Percentiles rank a stretch among this genome's conserved stretches.
Conservation (phyloP, 2,329 filamentous ascomycete genomes). For the Penicillium oxalicum region DNA sequence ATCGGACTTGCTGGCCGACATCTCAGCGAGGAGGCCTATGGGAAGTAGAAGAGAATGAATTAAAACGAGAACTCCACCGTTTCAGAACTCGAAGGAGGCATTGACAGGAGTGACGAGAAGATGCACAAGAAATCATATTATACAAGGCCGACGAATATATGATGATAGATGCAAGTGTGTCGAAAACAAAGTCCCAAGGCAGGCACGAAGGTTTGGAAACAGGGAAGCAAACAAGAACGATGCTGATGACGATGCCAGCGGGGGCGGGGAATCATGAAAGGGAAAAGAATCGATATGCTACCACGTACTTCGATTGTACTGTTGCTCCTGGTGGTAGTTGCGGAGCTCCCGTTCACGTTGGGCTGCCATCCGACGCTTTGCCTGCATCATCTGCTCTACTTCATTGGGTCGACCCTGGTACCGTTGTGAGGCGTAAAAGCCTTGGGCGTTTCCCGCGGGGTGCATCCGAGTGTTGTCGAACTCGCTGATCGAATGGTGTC, state of each 20-base stretch:
- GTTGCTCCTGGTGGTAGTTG: slow-evolving; percentile 99
- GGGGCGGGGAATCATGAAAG: slow-evolving; percentile 15
- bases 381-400: slow-evolving; percentile 97
- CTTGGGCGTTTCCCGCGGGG: slow-evolving; percentile 74
- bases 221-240: background rate
- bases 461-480: slow-evolving; percentile 71
- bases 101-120: slow-evolving; percentile 1
- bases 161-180: slow-evolving; percentile 21
- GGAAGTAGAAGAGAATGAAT: slow-evolving; percentile 31
- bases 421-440: slow-evolving; percentile 89
- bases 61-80: slow-evolving; percentile 26
- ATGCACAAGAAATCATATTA: slow-evolving; percentile 29
- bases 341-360: slow-evolving; percentile 98
- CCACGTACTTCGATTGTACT: slow-evolving; percentile 93
- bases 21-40: slow-evolving; percentile 60
- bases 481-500: slow-evolving; percentile 80
- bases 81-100: slow-evolving; percentile 10
- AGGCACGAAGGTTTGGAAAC: slow-evolving; percentile 13
- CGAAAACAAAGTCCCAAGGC: too few relatives aligned
- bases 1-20: slow-evolving; percentile 72
- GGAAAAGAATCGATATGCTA: slow-evolving; percentile 32
- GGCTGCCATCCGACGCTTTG: slow-evolving; percentile 97
- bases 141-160: slow-evolving; percentile 40
- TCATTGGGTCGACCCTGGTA: slow-evolving; percentile 84
- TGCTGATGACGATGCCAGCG: background rate